Percentiles rank a stretch among this genome's conserved stretches.
phyloP scores from a whole-genome alignment of 2,329 filamentous ascomycete species.

The Gliomastix tumulicola region DNA sequence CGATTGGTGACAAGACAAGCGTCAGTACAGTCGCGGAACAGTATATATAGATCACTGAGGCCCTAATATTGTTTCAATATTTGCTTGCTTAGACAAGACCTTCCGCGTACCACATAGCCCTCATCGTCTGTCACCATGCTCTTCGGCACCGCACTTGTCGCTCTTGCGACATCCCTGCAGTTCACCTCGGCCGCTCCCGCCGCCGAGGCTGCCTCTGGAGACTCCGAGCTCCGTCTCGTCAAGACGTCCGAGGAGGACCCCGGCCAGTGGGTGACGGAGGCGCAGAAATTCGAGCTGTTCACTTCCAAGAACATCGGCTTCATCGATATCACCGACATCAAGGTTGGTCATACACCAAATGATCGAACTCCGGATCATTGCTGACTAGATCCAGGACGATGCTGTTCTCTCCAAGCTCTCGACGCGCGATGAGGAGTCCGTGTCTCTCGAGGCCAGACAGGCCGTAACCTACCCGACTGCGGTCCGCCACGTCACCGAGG shows the following conservation, averaged over 20 bases:
- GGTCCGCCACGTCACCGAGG: slow-evolving; percentile 22
- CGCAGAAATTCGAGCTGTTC: slow-evolving; percentile 24
- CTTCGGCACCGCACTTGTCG: slow-evolving; percentile 3
- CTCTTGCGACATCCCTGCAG: slow-evolving; percentile 6
- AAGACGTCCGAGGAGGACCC: slow-evolving; percentile 28
- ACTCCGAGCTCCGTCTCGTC: slow-evolving; percentile 20
- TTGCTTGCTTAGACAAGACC: too few species aligned
- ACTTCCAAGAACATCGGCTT: slow-evolving; percentile 15
- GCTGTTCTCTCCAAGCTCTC: slow-evolving; percentile 13
- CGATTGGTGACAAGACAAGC: too few species aligned
- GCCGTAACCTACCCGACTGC: slow-evolving; percentile 23
- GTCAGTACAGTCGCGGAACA: too few species aligned
- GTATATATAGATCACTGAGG: too few species aligned
- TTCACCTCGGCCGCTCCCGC: slow-evolving; percentile 2
- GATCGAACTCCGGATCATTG: too few species aligned
- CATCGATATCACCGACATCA: neutral
- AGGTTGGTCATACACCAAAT: neutral
- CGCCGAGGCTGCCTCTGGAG: slow-evolving; percentile 4
- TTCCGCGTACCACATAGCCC: too few species aligned
- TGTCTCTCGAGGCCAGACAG: too few species aligned
- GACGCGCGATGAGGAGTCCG: slow-evolving; percentile 7
- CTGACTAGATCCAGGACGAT: slow-evolving; percentile 25
- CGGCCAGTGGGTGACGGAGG: slow-evolving; percentile 30
- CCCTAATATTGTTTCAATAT: too few species aligned
- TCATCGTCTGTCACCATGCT: slow-evolving; percentile 3